Evolutionary conservation across 2,329 filamentous ascomycete species (phyloP), one percentile per base, ranked within the genome.

Genomic region (Verticillium isaacii): DNA sequence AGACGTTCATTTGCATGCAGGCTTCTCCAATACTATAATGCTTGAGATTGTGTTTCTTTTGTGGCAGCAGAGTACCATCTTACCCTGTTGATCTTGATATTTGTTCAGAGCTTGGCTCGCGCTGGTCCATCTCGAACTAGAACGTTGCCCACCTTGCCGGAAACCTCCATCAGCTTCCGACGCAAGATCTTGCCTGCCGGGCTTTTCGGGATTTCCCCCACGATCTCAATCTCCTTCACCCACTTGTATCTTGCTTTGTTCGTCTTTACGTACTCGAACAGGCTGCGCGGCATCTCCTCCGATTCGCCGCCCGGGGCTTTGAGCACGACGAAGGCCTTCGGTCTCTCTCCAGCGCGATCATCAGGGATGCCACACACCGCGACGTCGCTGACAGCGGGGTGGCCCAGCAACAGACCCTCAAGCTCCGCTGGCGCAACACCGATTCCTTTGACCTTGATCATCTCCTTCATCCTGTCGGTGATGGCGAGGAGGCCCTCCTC

Each of bases 361-460:
- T 86, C 82, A 1, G 71, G 70, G 8, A 86, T 74, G 0, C 81
- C 81, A 55, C 85, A 72, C 0, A 87, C 82, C 0, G 85, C 85
- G 1, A 77, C 80, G 67, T 89, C 86, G 50, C 82, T 82, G 0
- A 89, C 81, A 15, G 77, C 77, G 0, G 73, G 68, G 63, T 89
- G 84, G 0, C 85, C 82, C 1, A 88, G 77, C n/a, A 89, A 71
- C 2, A 85, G 68, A 65, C 88, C 85, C 67, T 89, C 86, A 0
- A 89, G 75, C 68, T 89, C 87, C 0, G 86, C 86, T 0, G 87
- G 86, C 7, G 86, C 83, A 8, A 88, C 83, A 5, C 80, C 82
- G 39, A 87, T 82, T 0, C 86, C 86, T 64, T 88, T 88, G 11
- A 89, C 85, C 69, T 89, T 89, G 72, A 89, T 86, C 78, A 89